Conservation (phyloP, 2,329 filamentous ascomycete genomes). For the Nannizziopsis barbatae region DNA sequence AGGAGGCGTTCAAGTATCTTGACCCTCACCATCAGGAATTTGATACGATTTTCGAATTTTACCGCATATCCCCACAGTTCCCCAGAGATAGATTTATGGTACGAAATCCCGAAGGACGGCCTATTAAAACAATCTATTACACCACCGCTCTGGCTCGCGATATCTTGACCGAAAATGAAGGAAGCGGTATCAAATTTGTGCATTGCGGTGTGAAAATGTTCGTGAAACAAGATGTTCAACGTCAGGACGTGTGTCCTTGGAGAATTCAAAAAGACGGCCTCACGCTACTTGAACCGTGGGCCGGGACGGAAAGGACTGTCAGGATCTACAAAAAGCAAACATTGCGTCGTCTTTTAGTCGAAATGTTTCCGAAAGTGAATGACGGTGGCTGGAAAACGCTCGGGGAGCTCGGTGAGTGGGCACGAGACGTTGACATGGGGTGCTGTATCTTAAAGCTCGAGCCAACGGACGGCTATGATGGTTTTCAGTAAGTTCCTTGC, state of each 20-base stretch:
- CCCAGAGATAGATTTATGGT: constrained; percentile 90
- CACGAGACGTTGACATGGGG: constrained; percentile 70
- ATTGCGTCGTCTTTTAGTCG: constrained; percentile 68
- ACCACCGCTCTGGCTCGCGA: constrained; percentile 73
- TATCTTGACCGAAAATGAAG: constrained; percentile 78
- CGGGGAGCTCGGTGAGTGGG: constrained; percentile 76
- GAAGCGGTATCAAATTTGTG: constrained; percentile 84
- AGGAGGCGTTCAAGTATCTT: constrained; percentile 94
- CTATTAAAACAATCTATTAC: constrained; percentile 94
- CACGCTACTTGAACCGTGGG: constrained; percentile 80
- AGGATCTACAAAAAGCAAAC: constrained; percentile 66
- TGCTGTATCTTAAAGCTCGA: constrained; percentile 84
- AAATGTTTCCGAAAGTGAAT: constrained; percentile 91
- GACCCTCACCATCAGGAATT: constrained; percentile 63
- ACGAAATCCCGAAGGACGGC: constrained; percentile 76
- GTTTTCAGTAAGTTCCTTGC: constrained; percentile 38
- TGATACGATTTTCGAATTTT: constrained; percentile 67
- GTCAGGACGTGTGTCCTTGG: constrained; percentile 79
- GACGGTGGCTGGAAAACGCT: constrained; percentile 63
- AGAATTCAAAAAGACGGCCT: constrained; percentile 91
- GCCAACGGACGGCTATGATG: constrained; percentile 53
- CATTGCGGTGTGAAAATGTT: constrained; percentile 98
- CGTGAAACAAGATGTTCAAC: constrained; percentile 90
- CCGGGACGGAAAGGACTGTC: constrained; percentile 66
- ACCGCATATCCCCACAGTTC: constrained; percentile 72